Base-by-base conservation (phyloP, 2,329 filamentous ascomycete genomes). In the Xylariomycetidae sp. region DNA sequence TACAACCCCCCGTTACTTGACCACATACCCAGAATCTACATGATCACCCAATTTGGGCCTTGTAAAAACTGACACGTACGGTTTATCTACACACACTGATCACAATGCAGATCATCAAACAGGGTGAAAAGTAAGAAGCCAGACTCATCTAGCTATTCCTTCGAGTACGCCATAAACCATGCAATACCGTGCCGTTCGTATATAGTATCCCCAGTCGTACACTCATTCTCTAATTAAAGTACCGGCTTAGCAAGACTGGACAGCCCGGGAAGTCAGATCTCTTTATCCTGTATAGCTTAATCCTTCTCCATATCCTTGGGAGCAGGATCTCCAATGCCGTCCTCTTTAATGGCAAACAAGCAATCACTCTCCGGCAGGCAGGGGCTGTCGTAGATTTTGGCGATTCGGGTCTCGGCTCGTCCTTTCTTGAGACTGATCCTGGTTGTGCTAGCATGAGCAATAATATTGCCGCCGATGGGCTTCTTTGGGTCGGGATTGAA, bases 401-500 rank as follows among this genome's bases (percentile, higher is more conserved):
- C 95, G 48, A 98, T 87, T 67, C 92, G 79, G 15, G 92, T 98
- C 70, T 98, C 92, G 18, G 77, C 92, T 35, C 92, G 76, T 2
- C 92, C 94, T 63, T 98, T 98, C 69, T 95, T 96, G 57, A 98
- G 62, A 54, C 88, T 96, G 50, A 98, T 74, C 54, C 92, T 76
- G 3, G 92, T 98, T 2, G 92, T 98, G 55, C 88, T 95, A 33
- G 92, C 89, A 60, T 98, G 92, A 3, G 94, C 92, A 57, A 98
- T 97, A 48, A 98, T 98, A 62, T 98, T 97, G 45, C 92, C 92
- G 48, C 92, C 92, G 57, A 98, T 96, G 0, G 92, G 92, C 63
- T 98, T 98, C 75, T 98, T 98, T 6, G 92, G 92, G 54, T 98
- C 94, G 0, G 94, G 92, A 50, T 98, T 98, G 70, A 95, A 98